Percentiles rank a stretch among this genome's conserved stretches.
Evolutionary conservation across 2,329 filamentous ascomycete species (phyloP).

Genomic region (Hymenoscyphus salicellus): DNA sequence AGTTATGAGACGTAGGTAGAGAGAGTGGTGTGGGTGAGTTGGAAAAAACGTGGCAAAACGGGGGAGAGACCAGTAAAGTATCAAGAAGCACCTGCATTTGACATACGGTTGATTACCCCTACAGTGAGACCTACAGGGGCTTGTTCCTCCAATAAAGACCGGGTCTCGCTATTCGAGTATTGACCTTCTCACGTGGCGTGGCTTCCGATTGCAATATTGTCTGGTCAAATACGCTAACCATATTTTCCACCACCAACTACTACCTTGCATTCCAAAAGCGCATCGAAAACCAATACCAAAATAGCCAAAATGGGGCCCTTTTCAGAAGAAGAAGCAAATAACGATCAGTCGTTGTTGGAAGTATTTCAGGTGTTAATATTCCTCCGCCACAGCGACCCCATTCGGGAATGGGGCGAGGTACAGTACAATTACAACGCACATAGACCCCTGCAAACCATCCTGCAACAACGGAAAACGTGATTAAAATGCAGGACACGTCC

Average conservation of each 20-base stretch:
- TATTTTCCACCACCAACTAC: too few relatives aligned
- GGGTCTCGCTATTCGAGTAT: background rate
- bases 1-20: background rate
- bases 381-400: background rate
- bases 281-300: too few relatives aligned
- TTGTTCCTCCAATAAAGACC: background rate
- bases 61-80: background rate
- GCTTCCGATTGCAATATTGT: too few relatives aligned
- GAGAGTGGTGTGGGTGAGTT: background rate
- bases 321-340: too few relatives aligned
- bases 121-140: background rate
- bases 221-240: too few relatives aligned
- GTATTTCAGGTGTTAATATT: background rate
- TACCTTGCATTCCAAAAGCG: too few relatives aligned
- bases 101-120: background rate
- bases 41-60: constrained; percentile 5
- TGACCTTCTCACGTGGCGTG: too few relatives aligned
- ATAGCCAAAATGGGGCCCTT: too few relatives aligned
- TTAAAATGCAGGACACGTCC: background rate
- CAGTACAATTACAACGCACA: too few relatives aligned
- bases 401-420: background rate
- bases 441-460: background rate
- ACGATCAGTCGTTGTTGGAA: too few relatives aligned
- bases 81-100: background rate
- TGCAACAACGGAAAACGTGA: too few relatives aligned